These are phyloP conservation scores for Litchi chinensis DNA, from an alignment of 345 rosid genomes.

Conservation along the genomic window DNA sequence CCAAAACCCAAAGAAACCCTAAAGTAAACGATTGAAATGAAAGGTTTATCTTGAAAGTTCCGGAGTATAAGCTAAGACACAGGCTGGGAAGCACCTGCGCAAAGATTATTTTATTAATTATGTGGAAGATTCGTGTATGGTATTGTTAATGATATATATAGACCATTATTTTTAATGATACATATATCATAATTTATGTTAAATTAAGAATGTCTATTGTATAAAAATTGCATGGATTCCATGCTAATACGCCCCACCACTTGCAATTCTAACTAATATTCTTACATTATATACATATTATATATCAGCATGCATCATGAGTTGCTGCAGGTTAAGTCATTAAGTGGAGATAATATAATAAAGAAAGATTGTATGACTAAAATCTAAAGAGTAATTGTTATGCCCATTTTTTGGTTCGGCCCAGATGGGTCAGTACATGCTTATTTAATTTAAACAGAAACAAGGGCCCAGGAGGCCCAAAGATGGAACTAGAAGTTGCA, in stretches of 20 bases:
- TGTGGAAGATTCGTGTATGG: neutral
- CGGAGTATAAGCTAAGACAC: neutral
- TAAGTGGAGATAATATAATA: neutral
- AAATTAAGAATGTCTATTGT: neutral
- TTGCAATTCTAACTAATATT: neutral
- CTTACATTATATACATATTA: neutral
- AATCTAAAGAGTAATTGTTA: neutral
- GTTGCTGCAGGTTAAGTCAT: neutral
- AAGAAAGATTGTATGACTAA: no score
- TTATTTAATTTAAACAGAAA: no score
- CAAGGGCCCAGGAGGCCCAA: no score
- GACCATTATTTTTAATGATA: no score
- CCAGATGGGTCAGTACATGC: no score
- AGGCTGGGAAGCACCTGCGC: slow-evolving; percentile 11
- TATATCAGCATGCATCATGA: neutral
- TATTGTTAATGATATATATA: neutral
- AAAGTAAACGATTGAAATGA: neutral
- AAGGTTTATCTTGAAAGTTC: neutral
- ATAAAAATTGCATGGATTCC: slow-evolving; percentile 8
- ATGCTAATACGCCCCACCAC: slow-evolving; percentile 2
- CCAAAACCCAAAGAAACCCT: neutral
- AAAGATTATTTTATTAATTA: no score
- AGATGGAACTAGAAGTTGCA: no score
- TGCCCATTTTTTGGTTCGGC: no score
- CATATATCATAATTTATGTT: neutral